Conservation (phyloP, 768 basidiomycete species). For the Trametes punicea region DNA sequence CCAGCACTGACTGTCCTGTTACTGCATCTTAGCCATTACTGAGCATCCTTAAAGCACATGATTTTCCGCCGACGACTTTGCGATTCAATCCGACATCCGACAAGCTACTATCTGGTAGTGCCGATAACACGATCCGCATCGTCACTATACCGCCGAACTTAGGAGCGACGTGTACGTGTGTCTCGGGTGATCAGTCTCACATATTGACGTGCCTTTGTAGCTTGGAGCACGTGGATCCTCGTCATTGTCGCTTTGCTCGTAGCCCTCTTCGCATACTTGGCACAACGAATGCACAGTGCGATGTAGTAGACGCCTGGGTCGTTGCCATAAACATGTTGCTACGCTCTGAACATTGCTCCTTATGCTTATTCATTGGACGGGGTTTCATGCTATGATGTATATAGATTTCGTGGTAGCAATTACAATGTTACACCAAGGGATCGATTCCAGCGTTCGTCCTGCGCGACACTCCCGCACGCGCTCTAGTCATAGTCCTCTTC, state of each 20-base stretch:
- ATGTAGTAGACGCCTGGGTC: background rate
- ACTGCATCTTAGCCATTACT: conserved; percentile 88
- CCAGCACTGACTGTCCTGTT: conserved; percentile 3
- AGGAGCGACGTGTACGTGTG: conserved; percentile 50
- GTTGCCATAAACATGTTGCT: background rate
- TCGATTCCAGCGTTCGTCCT: conserved; percentile 29
- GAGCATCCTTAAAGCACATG: conserved; percentile 90
- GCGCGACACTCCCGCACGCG: conserved; percentile 2
- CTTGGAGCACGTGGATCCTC: conserved; percentile 30
- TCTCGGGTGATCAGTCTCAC: background rate
- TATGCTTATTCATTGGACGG: conserved; percentile 16
- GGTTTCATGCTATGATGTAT: conserved; percentile 1
- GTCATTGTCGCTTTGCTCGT: conserved; percentile 29
- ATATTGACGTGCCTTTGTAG: conserved; percentile 13
- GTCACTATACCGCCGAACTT: conserved; percentile 64
- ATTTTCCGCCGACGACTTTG: conserved; percentile 88
- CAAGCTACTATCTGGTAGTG: conserved; percentile 85
- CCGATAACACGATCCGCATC: conserved; percentile 83
- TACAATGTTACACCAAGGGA: conserved; percentile 15
- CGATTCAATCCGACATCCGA: conserved; percentile 81
- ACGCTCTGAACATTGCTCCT: background rate
- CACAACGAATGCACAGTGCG: conserved; percentile 25
- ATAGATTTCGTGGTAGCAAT: conserved; percentile 2
- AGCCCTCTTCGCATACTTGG: conserved; percentile 32
- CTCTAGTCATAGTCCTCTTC: conserved; percentile 81